Conservation (phyloP, 495 filamentous ascomycete genomes). For the Wilcoxina mikolae region DNA sequence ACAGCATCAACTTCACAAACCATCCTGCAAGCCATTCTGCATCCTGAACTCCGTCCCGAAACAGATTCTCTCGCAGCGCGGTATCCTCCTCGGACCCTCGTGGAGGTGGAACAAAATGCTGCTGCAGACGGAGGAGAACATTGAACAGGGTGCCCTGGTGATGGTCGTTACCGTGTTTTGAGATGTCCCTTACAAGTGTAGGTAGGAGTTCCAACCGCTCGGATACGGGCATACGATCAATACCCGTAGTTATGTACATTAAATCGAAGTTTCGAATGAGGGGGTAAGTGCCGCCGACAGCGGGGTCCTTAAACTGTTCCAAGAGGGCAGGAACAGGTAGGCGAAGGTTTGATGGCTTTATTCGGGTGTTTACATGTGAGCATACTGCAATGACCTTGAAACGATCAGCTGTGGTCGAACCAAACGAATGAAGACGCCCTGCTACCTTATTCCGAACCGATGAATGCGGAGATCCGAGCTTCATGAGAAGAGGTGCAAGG, state of each 20-base stretch:
- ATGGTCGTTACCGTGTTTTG: conserved; percentile 44
- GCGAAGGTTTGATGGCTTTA: conserved; percentile 33
- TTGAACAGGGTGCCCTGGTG: conserved; percentile 71
- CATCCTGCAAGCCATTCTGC: conserved; percentile 58
- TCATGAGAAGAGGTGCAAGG: conserved; percentile 67
- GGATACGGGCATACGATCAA: conserved; percentile 44
- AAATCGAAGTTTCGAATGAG: conserved; percentile 81
- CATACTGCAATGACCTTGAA: conserved; percentile 50
- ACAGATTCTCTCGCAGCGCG: conserved; percentile 46
- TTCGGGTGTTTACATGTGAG: conserved; percentile 64
- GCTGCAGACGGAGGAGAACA: conserved; percentile 59
- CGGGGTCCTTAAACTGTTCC: conserved; percentile 72
- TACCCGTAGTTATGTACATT: conserved; percentile 73
- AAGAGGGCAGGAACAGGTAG: conserved; percentile 71
- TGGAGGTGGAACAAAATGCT: conserved; percentile 52
- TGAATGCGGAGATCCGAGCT: conserved; percentile 63
- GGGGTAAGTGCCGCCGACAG: conserved; percentile 36
- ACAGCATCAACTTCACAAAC: conserved; percentile 66
- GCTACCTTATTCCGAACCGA: conserved; percentile 76
- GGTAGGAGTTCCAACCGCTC: conserved; percentile 58
- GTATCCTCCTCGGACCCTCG: conserved; percentile 66
- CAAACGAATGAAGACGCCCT: neutral
- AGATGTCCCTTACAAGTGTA: conserved; percentile 55
- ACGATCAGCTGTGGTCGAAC: neutral
- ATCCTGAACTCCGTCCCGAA: conserved; percentile 48